phyloP scores from a whole-genome alignment of 305 asterid species.

The Fraxinus latifolia region DNA sequence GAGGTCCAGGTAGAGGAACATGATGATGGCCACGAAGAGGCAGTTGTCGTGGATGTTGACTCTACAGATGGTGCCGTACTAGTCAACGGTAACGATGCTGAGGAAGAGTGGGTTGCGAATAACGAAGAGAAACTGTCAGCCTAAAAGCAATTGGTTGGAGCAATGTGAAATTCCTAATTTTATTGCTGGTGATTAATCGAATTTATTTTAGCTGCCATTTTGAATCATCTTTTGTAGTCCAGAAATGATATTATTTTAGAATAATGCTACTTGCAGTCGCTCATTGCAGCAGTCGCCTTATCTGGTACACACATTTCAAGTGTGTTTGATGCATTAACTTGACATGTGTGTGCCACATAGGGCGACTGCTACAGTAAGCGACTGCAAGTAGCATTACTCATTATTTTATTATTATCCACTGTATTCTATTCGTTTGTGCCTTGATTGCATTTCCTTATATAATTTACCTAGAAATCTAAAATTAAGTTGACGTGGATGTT shows the following conservation, averaged over 20 bases:
- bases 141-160: slow-evolving; percentile 80
- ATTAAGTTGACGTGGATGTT: slow-evolving; percentile 17
- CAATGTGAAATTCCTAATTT: slow-evolving; percentile 66
- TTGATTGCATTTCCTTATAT: slow-evolving; percentile 23
- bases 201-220: slow-evolving; percentile 44
- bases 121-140: slow-evolving; percentile 84
- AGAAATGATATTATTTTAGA: slow-evolving; percentile 11
- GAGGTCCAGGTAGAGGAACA: slow-evolving; percentile 42
- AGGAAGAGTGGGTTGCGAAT: slow-evolving; percentile 91
- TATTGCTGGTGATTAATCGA: slow-evolving; percentile 77
- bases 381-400: too few relatives aligned
- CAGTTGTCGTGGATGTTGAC: slow-evolving; percentile 76
- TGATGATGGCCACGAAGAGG: slow-evolving; percentile 70
- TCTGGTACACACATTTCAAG: too few relatives aligned
- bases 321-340: too few relatives aligned
- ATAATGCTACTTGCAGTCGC: too few relatives aligned
- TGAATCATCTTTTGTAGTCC: slow-evolving; percentile 35
- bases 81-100: slow-evolving; percentile 76
- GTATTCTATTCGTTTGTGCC: slow-evolving; percentile 23
- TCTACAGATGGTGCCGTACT: slow-evolving; percentile 81
- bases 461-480: slow-evolving; percentile 20
- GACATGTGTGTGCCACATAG: too few relatives aligned
- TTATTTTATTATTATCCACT: slow-evolving; percentile 10
- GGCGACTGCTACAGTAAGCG: too few relatives aligned
- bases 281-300: too few relatives aligned